These are phyloP conservation scores for Saccharomyces hybrid DNA, from an alignment of 1,139 yeast species.

Conservation along the genomic window DNA sequence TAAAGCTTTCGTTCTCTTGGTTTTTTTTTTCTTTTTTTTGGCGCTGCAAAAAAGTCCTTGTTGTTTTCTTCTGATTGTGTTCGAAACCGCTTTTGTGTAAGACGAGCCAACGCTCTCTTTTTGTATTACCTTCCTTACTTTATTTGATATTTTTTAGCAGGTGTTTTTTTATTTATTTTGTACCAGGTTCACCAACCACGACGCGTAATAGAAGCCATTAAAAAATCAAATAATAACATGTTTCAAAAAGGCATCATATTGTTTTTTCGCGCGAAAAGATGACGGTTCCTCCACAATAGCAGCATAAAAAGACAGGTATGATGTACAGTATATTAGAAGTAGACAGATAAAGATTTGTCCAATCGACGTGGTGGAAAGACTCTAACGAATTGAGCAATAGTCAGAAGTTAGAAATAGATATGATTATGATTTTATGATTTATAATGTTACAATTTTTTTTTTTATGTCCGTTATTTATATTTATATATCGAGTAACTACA, in stretches of 20 bases:
- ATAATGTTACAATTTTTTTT: neutral
- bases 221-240: neutral
- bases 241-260: neutral
- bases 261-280: neutral
- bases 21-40: neutral
- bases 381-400: neutral
- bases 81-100: constrained; percentile 3
- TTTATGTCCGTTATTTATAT: neutral
- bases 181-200: neutral
- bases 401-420: neutral
- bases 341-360: neutral
- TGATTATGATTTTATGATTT: neutral
- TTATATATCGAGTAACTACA: neutral
- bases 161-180: neutral
- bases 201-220: neutral
- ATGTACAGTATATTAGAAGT: neutral
- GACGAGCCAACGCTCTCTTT: constrained; percentile 2
- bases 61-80: constrained; percentile 3
- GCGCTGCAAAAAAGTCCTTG: neutral
- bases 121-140: neutral
- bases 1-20: neutral
- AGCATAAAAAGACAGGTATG: neutral
- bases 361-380: neutral
- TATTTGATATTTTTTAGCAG: neutral
- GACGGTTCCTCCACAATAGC: neutral